Base-by-base conservation (phyloP, 441 rosid genomes). In the Capsella rubella region DNA sequence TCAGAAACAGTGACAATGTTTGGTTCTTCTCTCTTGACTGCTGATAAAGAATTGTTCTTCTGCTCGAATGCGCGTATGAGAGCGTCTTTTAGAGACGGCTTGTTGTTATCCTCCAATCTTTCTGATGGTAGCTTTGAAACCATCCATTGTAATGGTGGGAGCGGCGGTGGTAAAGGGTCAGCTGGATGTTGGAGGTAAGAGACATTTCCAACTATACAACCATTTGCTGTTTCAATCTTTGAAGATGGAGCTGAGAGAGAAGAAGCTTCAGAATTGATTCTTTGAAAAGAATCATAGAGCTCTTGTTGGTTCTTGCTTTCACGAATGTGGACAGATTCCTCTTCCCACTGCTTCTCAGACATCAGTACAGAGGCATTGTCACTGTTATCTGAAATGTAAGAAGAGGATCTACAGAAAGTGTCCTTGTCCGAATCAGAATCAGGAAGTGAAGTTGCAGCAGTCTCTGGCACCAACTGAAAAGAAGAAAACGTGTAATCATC, bases 401-500 rank as follows among this genome's bases (percentile, higher is more conserved):
- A 92, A 51, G 97, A 87, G 13, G 96, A 89, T 79, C 92, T 86
- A 67, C 92, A 94, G 84, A 91, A 91, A n/a, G 97, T 90, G 72
- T 89, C 97, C 43, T 85, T 95, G 79, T 91, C 98, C 35, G 97
- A 87, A 72, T 89, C 92, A 10, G 80, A 87, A 53, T 75, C 74
- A 12, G 50, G 83, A 62, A 75, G 61, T 39, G 80, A 62, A 35
- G 77, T 31, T 66, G 79, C 72, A 78, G 74, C 65, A 78, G 83
- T 75, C 69, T 86, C 87, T 31, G 97, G 97, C 32, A 94, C 90
- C 85, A 94, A 83, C 75, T 91, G 99, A 79, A 94, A 94, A 0
- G 95, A 84, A 59, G 97, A 82, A 82, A 91, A 89, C 78, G 78
- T 76, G 70, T 89, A 91, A 77, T 85, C 82, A 61, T 84, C 82